Conservation (phyloP, 352 stramenopile species). For the Thalassiosira hispida region DNA sequence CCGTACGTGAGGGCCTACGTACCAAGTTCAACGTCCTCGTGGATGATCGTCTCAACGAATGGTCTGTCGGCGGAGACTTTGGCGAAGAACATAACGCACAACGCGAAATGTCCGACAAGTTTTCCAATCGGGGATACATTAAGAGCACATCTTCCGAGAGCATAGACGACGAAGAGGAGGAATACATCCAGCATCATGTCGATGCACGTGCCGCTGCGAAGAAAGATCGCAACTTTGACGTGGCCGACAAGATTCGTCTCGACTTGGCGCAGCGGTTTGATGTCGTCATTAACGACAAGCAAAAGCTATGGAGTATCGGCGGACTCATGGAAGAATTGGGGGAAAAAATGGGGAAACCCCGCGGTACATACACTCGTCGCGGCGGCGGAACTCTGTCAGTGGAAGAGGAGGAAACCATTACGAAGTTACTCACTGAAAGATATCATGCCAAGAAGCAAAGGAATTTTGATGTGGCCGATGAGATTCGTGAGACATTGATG, state of each 20-base stretch:
- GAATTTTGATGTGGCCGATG: conserved; percentile 55
- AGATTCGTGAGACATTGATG: conserved; percentile 24
- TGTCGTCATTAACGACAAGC: conserved; percentile 55
- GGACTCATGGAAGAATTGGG: conserved; percentile 33
- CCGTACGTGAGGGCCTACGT: conserved; percentile 56
- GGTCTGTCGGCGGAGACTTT: conserved; percentile 34
- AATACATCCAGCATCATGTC: conserved; percentile 51
- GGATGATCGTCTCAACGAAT: conserved; percentile 26
- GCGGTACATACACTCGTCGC: conserved; percentile 12
- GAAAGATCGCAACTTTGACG: conserved; percentile 57
- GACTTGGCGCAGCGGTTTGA: conserved; percentile 47
- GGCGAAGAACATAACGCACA: too few species aligned
- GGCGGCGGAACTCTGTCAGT: conserved; percentile 13
- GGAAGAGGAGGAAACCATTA: conserved; percentile 31
- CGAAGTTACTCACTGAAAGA: conserved; percentile 33
- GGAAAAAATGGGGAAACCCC: conserved; percentile 3
- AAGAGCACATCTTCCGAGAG: too few species aligned
- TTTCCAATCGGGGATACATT: too few species aligned
- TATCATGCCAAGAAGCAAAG: conserved; percentile 43
- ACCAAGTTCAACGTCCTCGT: conserved; percentile 20
- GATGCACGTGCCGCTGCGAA: conserved; percentile 57
- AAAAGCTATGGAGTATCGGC: conserved; percentile 37
- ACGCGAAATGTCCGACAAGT: too few species aligned
- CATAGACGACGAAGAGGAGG: conserved; percentile 52
- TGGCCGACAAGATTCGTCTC: conserved; percentile 65